Evolutionary conservation across 768 basidiomycete species (phyloP), one percentile per base, ranked within the genome.

Genomic region (Myochromella boudieri): DNA sequence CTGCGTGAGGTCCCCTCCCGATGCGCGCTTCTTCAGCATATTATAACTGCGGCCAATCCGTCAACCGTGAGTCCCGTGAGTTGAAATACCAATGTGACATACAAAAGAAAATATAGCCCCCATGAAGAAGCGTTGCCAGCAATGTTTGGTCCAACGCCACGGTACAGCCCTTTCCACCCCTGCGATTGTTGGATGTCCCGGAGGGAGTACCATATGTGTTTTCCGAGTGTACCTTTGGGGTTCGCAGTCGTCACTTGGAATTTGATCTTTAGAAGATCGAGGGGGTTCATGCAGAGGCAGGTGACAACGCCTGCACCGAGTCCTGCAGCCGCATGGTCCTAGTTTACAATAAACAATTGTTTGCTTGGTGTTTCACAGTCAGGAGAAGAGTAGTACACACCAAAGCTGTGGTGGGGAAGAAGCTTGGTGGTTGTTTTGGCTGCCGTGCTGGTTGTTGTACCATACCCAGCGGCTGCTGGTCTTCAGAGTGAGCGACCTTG

Each of bases 61-160:
- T 48, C 14, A 17, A 26, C 40, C 46, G 29, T 32, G 14, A 14
- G 18, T 20, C 27, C 18, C n/a, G 31, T 14, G 34, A 59, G 34
- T 24, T 32, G 41, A 52, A 29, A 6, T 1, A 79, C n/a, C n/a
- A n/a, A n/a, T n/a, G n/a, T n/a, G n/a, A n/a, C 92, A 68, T 63
- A 97, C 97, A 97, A 95, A 52, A 95, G 79, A 69, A 99, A 99
- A 68, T 99, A 99, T 20, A 97, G 68, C 0, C 97, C 97, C 97
- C 97, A 99, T 58, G 92, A 95, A 6, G 87, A 84, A 15, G 95
- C 93, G 54, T 97, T 97, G 10, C 95, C 97, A 0, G 91, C 90
- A 49, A 97, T 78, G 65, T 98, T 99, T 2, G 94, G 82, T 0
- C 82, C 78, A 25, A 98, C 72, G 12, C 97, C 97, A 44, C 95